phyloP scores from a whole-genome alignment of 306 rosid species.

The Abrus precatorius region DNA sequence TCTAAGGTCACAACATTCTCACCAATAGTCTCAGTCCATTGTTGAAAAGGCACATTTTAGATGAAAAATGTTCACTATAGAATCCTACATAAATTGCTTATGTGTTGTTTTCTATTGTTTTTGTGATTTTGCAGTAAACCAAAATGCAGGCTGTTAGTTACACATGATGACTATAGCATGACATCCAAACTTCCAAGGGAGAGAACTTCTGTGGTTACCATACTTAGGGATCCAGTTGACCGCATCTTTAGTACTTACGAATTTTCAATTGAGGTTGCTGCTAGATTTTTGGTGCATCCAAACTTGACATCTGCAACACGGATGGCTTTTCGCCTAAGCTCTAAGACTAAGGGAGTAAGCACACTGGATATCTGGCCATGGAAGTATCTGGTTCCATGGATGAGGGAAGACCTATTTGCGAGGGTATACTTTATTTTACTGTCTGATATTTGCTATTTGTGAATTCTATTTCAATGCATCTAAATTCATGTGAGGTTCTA shows the following conservation, averaged over 20 bases:
- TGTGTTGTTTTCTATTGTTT: conserved; percentile 31
- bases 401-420: conserved; percentile 88
- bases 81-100: conserved; percentile 35
- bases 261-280: conserved; percentile 96
- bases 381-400: conserved; percentile 99
- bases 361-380: conserved; percentile 99
- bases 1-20: conserved; percentile 32
- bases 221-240: conserved; percentile 92
- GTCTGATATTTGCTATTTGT: conserved; percentile 1
- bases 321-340: conserved; percentile 72
- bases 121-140: conserved; percentile 67
- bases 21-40: conserved; percentile 21
- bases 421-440: conserved; percentile 63
- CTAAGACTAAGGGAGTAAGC: conserved; percentile 78
- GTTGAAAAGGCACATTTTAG: conserved; percentile 35
- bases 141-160: conserved; percentile 84
- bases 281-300: conserved; percentile 97
- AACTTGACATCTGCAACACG: conserved; percentile 85
- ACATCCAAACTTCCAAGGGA: conserved; percentile 87
- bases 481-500: conserved; percentile 9
- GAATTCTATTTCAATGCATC: conserved; percentile 22
- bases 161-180: conserved; percentile 96
- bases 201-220: conserved; percentile 92
- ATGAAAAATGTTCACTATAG: not conserved
- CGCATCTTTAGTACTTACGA: conserved; percentile 94